Evolutionary conservation across 192 early-diverging fungal species (phyloP).

Genomic region (Coemansia sp.): DNA sequence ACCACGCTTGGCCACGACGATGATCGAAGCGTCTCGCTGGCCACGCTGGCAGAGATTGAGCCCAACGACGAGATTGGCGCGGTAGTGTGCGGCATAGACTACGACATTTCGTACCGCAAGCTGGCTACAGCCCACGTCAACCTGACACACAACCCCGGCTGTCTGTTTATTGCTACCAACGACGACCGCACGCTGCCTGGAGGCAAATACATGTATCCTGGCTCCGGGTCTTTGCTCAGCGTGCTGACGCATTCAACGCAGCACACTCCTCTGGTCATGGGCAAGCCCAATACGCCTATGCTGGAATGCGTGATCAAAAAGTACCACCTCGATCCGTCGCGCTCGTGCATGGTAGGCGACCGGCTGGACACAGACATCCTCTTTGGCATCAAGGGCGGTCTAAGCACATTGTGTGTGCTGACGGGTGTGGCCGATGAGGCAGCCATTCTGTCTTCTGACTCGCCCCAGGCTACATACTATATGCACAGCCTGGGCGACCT

Average conservation of each 20-base stretch:
- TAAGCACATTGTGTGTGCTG: constrained; percentile 86
- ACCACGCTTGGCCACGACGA: constrained; percentile 57
- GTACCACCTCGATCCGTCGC: constrained; percentile 71
- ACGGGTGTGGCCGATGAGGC: constrained; percentile 64
- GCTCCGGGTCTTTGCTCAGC: constrained; percentile 76
- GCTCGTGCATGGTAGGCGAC: constrained; percentile 97
- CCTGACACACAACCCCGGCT: constrained; percentile 63
- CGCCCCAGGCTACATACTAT: constrained; percentile 46
- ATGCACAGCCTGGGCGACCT: constrained; percentile 37
- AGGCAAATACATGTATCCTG: constrained; percentile 71
- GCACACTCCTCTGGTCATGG: constrained; percentile 78
- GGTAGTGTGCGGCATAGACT: constrained; percentile 91
- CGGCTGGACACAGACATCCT: constrained; percentile 93
- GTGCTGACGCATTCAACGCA: constrained; percentile 75
- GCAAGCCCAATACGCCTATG: constrained; percentile 94
- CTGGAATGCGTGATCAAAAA: constrained; percentile 85
- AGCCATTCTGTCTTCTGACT: constrained; percentile 16
- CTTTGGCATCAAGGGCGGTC: constrained; percentile 85
- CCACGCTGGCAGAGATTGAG: constrained; percentile 59
- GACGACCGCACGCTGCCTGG: constrained; percentile 87
- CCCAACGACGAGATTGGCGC: constrained; percentile 75
- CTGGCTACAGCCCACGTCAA: constrained; percentile 88
- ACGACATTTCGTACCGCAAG: constrained; percentile 90
- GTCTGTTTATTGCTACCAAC: constrained; percentile 91
- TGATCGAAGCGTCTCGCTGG: constrained; percentile 50